Conservation (phyloP, 169 alveolate species). For the Plasmodium vinckei region DNA sequence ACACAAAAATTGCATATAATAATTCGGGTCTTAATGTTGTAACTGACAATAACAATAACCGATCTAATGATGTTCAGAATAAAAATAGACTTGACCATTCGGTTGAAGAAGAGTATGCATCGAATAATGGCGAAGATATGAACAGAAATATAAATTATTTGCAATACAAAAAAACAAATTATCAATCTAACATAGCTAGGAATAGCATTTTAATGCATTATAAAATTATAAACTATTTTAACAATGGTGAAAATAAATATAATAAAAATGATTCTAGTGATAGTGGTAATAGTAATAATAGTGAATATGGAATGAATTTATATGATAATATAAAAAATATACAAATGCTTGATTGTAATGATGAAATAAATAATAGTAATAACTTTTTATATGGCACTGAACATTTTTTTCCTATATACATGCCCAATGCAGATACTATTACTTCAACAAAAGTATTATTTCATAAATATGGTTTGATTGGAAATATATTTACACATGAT, state of each 20-base stretch:
- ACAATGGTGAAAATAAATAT: conserved; percentile 7
- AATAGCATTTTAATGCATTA: conserved; percentile 9
- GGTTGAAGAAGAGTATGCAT: not conserved
- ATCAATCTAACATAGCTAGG: not conserved
- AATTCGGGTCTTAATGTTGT: conserved; percentile 2
- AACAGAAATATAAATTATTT: conserved; percentile 29
- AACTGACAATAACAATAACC: not conserved
- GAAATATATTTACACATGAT: conserved; percentile 77
- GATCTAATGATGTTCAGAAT: not conserved
- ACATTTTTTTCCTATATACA: conserved; percentile 49
- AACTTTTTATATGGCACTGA: conserved; percentile 66
- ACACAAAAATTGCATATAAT: not conserved
- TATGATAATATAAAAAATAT: not conserved
- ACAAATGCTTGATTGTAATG: not conserved
- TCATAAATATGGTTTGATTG: conserved; percentile 77
- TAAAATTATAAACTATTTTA: conserved; percentile 24
- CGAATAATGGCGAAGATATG: not conserved
- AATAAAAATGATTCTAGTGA: not conserved
- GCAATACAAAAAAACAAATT: conserved; percentile 16
- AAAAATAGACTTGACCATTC: not conserved
- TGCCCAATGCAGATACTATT: conserved; percentile 59
- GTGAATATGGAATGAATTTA: not conserved
- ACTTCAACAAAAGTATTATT: conserved; percentile 71
- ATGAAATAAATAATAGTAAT: conserved; percentile 4
- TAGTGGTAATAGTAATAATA: not conserved